A percentile compares a stretch with the other conserved stretches of the same genome.
These are phyloP conservation scores for Gonapodya sp. DNA, from an alignment of 192 early-diverging fungal genomes.

Conservation along the genomic window DNA sequence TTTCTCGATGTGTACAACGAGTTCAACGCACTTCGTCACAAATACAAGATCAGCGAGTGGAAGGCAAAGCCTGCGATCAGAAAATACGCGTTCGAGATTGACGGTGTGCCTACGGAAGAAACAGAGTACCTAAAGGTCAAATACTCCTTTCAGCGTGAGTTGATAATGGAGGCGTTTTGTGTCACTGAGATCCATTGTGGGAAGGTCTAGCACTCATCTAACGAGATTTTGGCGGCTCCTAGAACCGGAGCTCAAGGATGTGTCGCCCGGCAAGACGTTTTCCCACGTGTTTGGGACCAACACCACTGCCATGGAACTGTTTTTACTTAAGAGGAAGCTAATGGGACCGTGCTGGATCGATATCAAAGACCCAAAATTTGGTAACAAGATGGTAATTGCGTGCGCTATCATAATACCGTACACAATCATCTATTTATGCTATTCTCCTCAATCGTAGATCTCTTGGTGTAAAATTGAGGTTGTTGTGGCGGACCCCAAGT, in stretches of 20 bases:
- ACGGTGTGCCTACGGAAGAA: conserved; percentile 59
- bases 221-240: not conserved
- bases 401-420: conserved; percentile 13
- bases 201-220: not conserved
- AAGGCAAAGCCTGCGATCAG: conserved; percentile 54
- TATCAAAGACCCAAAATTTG: conserved; percentile 47
- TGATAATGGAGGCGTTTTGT: conserved; percentile 14
- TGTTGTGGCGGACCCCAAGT: conserved; percentile 59
- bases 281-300: conserved; percentile 79
- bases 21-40: conserved; percentile 48
- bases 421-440: conserved; percentile 12
- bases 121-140: conserved; percentile 79
- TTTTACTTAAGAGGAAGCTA: conserved; percentile 85
- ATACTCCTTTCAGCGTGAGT: conserved; percentile 59
- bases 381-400: conserved; percentile 30
- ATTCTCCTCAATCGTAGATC: no score
- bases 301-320: conserved; percentile 79
- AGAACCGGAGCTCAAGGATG: conserved; percentile 47
- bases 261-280: conserved; percentile 63
- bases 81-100: conserved; percentile 87
- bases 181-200: no score
- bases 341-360: conserved; percentile 96
- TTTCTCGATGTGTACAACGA: conserved; percentile 68
- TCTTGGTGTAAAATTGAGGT: conserved; percentile 88
- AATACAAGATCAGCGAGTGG: conserved; percentile 45